Evolutionary conservation across 352 stramenopile species (phyloP).

Genomic region (Peronospora farinosa): DNA sequence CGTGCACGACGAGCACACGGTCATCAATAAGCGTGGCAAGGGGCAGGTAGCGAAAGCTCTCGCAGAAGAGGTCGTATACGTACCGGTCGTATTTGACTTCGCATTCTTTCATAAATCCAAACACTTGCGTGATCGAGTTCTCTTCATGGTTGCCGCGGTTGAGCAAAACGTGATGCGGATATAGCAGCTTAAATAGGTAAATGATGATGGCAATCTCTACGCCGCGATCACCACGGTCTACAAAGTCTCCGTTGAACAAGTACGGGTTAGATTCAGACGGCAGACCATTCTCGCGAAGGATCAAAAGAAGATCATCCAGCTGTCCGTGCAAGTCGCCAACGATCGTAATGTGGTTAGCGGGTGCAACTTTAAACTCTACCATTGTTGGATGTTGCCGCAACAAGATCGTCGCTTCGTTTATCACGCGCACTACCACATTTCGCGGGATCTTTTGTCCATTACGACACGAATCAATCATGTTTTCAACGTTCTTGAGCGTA

Average conservation of each 20-base stretch:
- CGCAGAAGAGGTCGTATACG: slow-evolving; percentile 78
- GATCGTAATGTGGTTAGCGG: slow-evolving; percentile 70
- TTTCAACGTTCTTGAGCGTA: slow-evolving; percentile 55
- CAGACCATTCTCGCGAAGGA: slow-evolving; percentile 78
- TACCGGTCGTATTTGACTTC: slow-evolving; percentile 76
- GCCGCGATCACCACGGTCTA: slow-evolving; percentile 69
- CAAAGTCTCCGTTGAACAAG: slow-evolving; percentile 84
- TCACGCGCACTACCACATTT: slow-evolving; percentile 66
- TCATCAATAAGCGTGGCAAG: slow-evolving; percentile 71
- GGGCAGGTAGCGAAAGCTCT: slow-evolving; percentile 71
- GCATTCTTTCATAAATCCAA: slow-evolving; percentile 85
- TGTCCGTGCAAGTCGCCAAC: slow-evolving; percentile 83
- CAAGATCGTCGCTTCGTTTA: slow-evolving; percentile 48
- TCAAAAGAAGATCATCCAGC: slow-evolving; percentile 76
- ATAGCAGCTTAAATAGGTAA: slow-evolving; percentile 78
- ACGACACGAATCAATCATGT: slow-evolving; percentile 74
- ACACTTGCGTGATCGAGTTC: slow-evolving; percentile 78
- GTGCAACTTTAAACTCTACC: slow-evolving; percentile 59
- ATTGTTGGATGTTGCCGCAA: slow-evolving; percentile 57
- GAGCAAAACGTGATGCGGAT: slow-evolving; percentile 62
- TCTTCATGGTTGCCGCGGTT: slow-evolving; percentile 87
- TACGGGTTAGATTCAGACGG: slow-evolving; percentile 74
- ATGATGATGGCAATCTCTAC: slow-evolving; percentile 81
- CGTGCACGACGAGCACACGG: slow-evolving; percentile 69
- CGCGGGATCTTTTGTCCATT: slow-evolving; percentile 74